Base-by-base conservation (phyloP, 805 yeast genomes). In the Spathaspora boniae region DNA sequence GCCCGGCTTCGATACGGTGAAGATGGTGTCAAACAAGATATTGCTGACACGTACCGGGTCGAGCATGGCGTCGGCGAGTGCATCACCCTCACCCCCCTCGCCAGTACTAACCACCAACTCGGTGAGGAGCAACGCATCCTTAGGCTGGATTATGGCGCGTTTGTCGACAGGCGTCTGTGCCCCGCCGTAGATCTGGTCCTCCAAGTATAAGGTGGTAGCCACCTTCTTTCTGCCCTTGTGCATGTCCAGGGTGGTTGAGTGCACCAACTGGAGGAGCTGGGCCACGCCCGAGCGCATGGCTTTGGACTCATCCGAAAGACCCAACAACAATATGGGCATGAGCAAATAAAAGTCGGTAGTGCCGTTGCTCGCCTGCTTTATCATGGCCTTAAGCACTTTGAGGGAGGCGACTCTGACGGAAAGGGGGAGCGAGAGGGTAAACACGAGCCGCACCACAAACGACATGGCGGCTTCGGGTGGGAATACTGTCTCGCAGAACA, bases 141-240 rank as follows among this genome's bases (percentile, higher is more conserved):
- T 74, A 24, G 87, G 82, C 16, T 81, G 61, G 17, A 86, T 67
- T 36, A 80, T 63, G 17, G 82, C 75, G 33, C 83, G 56, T 12
- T 67, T 60, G 9, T 62, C 48, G 2, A 74, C 65, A n/a, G n/a
- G n/a, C n/a, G n/a, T n/a, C 9, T 65, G 56, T 11, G 48, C 47
- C 6, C 63, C 51, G 9, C 82, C 87, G 51, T 82, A 89, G 11
- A 87, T 65, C 30, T 69, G 65, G 12, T 74, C 67, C 20, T 70
- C 70, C 56, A 82, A 55, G 43, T 74, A 69, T 36, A 78, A 51
- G 2, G 38, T 25, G 9, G 54, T 41, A 27, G 57, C 51, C n/a
- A 65, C 47, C 37, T 67, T 69, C 30, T 65, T 61, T 34, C 46
- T 52, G 31, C 12, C 62, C 42, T 36, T 45, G 32, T 55, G 56